Conservation (phyloP, 78 protist genomes). For the Bodo saltans region DNA sequence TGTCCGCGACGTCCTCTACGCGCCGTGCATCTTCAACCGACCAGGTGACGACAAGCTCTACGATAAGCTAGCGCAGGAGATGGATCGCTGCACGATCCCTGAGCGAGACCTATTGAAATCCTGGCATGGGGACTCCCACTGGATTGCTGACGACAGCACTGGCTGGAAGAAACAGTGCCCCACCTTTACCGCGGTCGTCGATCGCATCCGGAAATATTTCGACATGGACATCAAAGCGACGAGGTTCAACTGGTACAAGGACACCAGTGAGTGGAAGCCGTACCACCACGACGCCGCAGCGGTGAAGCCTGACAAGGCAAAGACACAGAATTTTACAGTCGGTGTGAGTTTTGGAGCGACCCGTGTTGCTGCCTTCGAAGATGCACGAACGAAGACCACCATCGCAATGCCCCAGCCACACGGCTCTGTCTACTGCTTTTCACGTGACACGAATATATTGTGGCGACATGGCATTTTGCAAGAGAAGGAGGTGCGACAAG, state of each 20-base stretch:
- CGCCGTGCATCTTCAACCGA: neutral
- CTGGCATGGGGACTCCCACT: conserved; percentile 33
- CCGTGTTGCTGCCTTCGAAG: conserved; percentile 20
- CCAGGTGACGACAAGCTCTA: neutral
- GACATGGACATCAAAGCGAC: conserved; percentile 32
- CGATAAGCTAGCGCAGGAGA: neutral
- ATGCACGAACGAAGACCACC: neutral
- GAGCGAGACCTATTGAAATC: conserved; percentile 5
- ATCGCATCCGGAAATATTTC: conserved; percentile 1
- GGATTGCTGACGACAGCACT: neutral
- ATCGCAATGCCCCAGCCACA: conserved; percentile 2
- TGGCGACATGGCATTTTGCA: conserved; percentile 28
- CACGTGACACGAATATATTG: neutral
- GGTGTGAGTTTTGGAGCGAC: conserved; percentile 12
- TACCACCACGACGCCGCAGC: conserved; percentile 37
- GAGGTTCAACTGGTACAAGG: conserved; percentile 29
- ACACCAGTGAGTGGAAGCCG: conserved; percentile 35
- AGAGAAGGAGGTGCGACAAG: neutral
- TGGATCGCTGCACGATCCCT: neutral
- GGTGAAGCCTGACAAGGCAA: conserved; percentile 26
- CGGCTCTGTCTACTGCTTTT: neutral
- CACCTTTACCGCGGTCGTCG: conserved; percentile 2
- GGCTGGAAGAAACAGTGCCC: conserved; percentile 32
- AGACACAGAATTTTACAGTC: conserved; percentile 30
- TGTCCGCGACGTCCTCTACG: neutral